These are phyloP conservation scores for Pestalotiopsis sp. DNA, from an alignment of 2,329 filamentous ascomycete genomes.

Conservation along the genomic window DNA sequence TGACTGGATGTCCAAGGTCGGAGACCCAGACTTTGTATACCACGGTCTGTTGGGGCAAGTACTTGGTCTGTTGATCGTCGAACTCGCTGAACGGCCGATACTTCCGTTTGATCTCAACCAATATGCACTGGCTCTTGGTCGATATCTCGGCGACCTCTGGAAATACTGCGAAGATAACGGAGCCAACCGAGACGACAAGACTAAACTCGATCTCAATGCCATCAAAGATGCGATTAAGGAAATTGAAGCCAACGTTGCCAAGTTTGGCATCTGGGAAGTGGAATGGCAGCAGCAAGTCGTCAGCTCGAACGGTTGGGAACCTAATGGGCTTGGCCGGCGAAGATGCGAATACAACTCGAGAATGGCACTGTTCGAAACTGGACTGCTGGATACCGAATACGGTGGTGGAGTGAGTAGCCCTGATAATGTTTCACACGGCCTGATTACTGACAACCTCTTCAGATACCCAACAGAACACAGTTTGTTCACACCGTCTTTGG, in stretches of 20 bases:
- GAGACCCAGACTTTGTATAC: conserved; percentile 82
- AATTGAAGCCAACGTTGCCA: conserved; percentile 59
- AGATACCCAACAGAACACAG: conserved; percentile 85
- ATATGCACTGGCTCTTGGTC: conserved; percentile 67
- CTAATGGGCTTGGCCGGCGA: conserved; percentile 63
- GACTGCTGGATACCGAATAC: conserved; percentile 74
- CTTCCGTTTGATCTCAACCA: conserved; percentile 78
- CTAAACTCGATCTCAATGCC: conserved; percentile 54
- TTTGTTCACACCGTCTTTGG: conserved; percentile 94
- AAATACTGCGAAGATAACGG: conserved; percentile 63
- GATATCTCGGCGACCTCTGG: conserved; percentile 68
- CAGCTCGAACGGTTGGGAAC: conserved; percentile 75
- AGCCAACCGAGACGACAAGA: conserved; percentile 33
- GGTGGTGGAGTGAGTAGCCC: conserved; percentile 70
- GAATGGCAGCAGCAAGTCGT: conserved; percentile 76
- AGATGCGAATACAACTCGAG: conserved; percentile 78
- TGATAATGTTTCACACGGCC: not conserved
- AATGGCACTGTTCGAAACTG: conserved; percentile 80
- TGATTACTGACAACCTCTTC: conserved; percentile 17
- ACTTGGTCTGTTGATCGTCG: conserved; percentile 79
- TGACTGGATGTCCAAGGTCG: conserved; percentile 78
- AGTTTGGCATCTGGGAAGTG: conserved; percentile 76
- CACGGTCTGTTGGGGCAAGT: conserved; percentile 80
- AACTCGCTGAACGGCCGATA: conserved; percentile 79
- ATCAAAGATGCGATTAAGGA: conserved; percentile 64